These are phyloP conservation scores for Curvularia hawaiiensis DNA, from an alignment of 2,329 filamentous ascomycete genomes.

Conservation along the genomic window DNA sequence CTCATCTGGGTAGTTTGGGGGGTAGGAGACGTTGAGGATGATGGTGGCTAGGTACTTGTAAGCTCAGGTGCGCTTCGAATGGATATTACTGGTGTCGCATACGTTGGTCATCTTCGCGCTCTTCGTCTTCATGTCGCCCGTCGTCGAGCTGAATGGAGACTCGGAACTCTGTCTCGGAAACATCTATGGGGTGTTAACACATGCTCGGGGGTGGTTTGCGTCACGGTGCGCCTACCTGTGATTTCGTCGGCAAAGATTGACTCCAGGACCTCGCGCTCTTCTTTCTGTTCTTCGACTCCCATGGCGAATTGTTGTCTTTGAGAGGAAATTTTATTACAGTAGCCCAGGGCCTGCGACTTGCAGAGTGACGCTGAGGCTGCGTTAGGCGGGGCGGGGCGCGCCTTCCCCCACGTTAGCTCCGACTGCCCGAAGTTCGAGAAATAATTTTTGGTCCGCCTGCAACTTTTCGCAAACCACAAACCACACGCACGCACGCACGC, in stretches of 20 bases:
- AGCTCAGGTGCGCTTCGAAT: neutral
- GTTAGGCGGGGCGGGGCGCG: conserved; percentile 24
- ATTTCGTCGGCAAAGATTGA: conserved; percentile 99
- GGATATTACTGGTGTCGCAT: conserved; percentile 15
- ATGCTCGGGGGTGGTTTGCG: neutral
- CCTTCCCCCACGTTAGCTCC: conserved; percentile 33
- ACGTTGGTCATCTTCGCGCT: conserved; percentile 61
- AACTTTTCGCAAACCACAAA: conserved; percentile 4
- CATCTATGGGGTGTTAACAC: conserved; percentile 62
- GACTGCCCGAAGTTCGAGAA: conserved; percentile 23
- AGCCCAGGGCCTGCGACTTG: neutral
- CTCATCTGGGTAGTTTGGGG: conserved; percentile 88
- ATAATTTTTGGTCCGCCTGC: conserved; percentile 28
- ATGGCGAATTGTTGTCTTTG: conserved; percentile 41
- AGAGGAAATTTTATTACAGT: conserved; percentile 3
- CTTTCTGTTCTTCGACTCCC: conserved; percentile 81
- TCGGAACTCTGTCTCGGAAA: conserved; percentile 87
- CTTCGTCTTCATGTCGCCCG: conserved; percentile 58
- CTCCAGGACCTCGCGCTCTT: conserved; percentile 96
- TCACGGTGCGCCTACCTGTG: conserved; percentile 64
- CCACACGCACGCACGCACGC: neutral
- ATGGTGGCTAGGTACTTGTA: conserved; percentile 61
- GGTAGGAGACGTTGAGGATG: conserved; percentile 84
- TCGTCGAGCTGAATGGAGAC: conserved; percentile 86
- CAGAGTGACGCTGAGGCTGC: conserved; percentile 23